These are phyloP conservation scores for Amphibolis antarctica DNA, from an alignment of 106 monocot species.

Conservation along the genomic window DNA sequence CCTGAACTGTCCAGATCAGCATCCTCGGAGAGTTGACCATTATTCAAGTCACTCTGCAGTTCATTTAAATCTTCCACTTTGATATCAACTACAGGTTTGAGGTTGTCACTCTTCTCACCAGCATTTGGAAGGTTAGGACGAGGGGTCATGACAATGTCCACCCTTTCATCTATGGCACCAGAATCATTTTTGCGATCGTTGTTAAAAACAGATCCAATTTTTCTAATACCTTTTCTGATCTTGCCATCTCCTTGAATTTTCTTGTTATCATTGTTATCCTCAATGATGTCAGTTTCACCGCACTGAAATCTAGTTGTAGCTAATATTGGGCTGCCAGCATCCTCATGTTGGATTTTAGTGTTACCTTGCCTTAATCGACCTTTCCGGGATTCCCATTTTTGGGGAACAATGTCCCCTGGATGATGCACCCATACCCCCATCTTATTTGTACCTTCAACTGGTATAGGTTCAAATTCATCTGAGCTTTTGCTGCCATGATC, in stretches of 20 bases:
- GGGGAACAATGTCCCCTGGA: slow-evolving; percentile 20
- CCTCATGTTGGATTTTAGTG: background rate
- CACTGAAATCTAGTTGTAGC: background rate
- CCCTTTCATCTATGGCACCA: background rate
- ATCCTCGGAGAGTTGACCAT: background rate
- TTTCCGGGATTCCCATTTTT: slow-evolving; percentile 2
- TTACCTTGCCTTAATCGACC: background rate
- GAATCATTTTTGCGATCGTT: background rate
- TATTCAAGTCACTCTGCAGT: background rate
- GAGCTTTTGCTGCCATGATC: slow-evolving; percentile 3
- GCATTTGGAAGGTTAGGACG: background rate
- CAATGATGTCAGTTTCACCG: background rate
- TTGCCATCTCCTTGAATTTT: background rate
- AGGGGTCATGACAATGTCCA: background rate
- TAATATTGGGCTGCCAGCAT: background rate
- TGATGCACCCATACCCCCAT: slow-evolving; percentile 38
- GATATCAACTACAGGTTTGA: slow-evolving; percentile 5
- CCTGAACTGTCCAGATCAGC: background rate
- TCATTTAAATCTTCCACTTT: background rate
- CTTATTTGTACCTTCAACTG: slow-evolving; percentile 41
- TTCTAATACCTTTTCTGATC: background rate
- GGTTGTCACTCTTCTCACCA: background rate
- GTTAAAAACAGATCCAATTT: background rate
- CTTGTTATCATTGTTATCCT: background rate
- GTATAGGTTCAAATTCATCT: slow-evolving; percentile 49